Base-by-base conservation (phyloP, 768 basidiomycete genomes). In the Boletus coccyginus region DNA sequence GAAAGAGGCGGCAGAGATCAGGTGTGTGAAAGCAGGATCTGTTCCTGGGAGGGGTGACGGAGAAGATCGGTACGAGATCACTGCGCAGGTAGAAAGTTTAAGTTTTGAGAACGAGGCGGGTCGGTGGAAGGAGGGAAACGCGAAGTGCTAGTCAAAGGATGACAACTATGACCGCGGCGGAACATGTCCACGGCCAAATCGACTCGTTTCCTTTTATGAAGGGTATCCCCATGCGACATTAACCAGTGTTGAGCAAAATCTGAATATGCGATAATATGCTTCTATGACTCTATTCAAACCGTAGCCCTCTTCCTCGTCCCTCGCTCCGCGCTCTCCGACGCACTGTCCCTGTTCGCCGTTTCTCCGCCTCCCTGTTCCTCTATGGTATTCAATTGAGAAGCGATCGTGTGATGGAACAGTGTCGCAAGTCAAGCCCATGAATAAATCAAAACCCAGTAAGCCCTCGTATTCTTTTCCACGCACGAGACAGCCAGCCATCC, bases 371-470 rank as follows among this genome's bases (percentile, higher is more conserved):
- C 56, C 47, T 47, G 53, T 38, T 47, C 61, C 56, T 64, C 68
- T 71, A 52, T 50, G 51, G 59, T 49, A 68, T 66, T 70, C 53
- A 64, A 71, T 69, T 61, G 57, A 68, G 73, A 71, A 73, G 59
- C 63, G 52, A 59, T 51, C 49, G 52, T 49, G 57, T 45, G 51
- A 58, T 44, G 52, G 24, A 53, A 64, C 63, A 66, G 66, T 60
- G 68, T 59, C 58, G 59, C 60, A 69, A 65, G 70, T 74, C 67
- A 62, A 70, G 73, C 81, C 75, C 78, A 78, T 77, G 73, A 59
- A 79, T 76, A 81, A 79, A 81, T 87, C 74, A 92, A 75, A 81
- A 75, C 63, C 86, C 82, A 76, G 82, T 85, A 72, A 88, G 82
- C 73, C 75, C 77, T 80, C 84, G 84, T 66, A 90, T 73, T 73